These are phyloP conservation scores for Cylindrotheca fusiformis DNA, from an alignment of 108 stramenopile species.

Conservation along the genomic window DNA sequence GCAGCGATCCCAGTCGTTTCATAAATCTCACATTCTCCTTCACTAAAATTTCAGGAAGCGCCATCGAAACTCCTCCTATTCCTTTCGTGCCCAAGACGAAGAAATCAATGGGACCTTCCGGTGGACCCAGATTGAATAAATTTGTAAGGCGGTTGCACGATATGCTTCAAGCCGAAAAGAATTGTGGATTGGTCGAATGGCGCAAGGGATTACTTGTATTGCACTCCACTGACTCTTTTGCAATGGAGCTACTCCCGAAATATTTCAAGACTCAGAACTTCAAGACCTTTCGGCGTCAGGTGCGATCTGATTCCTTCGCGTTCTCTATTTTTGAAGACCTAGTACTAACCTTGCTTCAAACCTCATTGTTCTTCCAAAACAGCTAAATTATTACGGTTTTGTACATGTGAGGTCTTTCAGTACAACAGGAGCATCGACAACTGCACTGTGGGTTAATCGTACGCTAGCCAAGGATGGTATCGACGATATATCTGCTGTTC, in stretches of 20 bases:
- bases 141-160: conserved; percentile 83
- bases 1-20: no score
- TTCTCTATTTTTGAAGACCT: not conserved
- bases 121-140: conserved; percentile 58
- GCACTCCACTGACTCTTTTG: conserved; percentile 81
- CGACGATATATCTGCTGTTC: conserved; percentile 64
- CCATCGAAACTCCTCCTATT: no score
- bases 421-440: conserved; percentile 58
- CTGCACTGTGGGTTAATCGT: conserved; percentile 86
- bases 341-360: not conserved
- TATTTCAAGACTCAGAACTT: conserved; percentile 94
- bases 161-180: conserved; percentile 68
- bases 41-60: no score
- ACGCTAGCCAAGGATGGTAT: conserved; percentile 53
- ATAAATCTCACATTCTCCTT: no score
- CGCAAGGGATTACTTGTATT: conserved; percentile 81
- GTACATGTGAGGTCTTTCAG: conserved; percentile 77
- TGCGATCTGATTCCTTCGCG: not conserved
- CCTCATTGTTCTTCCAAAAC: not conserved
- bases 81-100: not conserved
- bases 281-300: conserved; percentile 91
- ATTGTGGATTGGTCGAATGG: conserved; percentile 79
- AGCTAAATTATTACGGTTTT: conserved; percentile 85
- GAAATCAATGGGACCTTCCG: not conserved
- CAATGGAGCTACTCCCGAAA: conserved; percentile 80